Evolutionary conservation across 257 asterid species (phyloP).

Genomic region (Handroanthus guayacan): DNA sequence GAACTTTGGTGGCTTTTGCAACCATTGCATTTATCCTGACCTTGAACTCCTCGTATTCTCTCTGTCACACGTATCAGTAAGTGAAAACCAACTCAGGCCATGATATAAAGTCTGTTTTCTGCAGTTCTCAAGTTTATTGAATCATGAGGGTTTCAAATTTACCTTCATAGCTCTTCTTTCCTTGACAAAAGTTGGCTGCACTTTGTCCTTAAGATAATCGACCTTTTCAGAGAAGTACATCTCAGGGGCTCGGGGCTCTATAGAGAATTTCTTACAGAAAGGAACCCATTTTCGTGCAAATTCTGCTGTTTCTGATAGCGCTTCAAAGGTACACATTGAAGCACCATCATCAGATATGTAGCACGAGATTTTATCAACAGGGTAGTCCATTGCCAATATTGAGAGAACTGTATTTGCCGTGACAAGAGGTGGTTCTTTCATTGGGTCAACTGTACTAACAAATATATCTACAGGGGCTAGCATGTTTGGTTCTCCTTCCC

Average conservation of each 20-base stretch:
- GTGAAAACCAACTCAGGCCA: not conserved
- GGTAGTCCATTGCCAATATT: conserved; percentile 81
- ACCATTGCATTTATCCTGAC: conserved; percentile 73
- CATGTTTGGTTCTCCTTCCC: conserved; percentile 77
- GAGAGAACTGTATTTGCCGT: conserved; percentile 77
- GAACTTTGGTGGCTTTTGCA: conserved; percentile 79
- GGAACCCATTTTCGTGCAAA: conserved; percentile 84
- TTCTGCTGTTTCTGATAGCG: conserved; percentile 83
- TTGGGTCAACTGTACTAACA: conserved; percentile 77
- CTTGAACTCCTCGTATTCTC: conserved; percentile 82
- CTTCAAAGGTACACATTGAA: conserved; percentile 80
- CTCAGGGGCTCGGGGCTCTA: conserved; percentile 87
- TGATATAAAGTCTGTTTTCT: not conserved
- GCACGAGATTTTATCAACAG: conserved; percentile 78
- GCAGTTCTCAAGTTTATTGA: conserved; percentile 8
- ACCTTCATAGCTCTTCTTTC: conserved; percentile 88
- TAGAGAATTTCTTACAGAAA: conserved; percentile 71
- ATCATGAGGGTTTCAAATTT: conserved; percentile 23
- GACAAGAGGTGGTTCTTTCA: conserved; percentile 84
- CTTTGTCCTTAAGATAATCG: conserved; percentile 76
- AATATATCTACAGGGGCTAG: conserved; percentile 68
- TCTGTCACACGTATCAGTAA: conserved; percentile 47
- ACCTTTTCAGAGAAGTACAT: conserved; percentile 75
- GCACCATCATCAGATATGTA: conserved; percentile 87
- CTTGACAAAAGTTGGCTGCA: conserved; percentile 79